Evolutionary conservation across 352 stramenopile species (phyloP).

Genomic region (Ophiocytium majus): DNA sequence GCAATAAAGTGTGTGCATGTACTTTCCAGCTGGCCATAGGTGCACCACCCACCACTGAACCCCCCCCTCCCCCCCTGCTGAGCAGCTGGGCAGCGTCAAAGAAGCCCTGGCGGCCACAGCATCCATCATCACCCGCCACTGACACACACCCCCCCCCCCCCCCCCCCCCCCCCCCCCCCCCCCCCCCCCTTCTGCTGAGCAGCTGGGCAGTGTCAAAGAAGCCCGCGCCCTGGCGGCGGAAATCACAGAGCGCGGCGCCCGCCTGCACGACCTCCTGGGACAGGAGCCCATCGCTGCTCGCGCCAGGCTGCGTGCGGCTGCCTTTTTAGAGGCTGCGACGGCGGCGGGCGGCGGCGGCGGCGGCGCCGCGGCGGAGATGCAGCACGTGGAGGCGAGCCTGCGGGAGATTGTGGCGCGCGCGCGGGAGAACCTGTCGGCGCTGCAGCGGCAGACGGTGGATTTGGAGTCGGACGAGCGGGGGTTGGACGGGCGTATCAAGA

Average conservation of each 20-base stretch:
- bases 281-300: constrained; percentile 77
- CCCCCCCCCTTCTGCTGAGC: neutral
- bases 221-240: constrained; percentile 82
- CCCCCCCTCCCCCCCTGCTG: no score
- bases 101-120: constrained; percentile 78
- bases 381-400: constrained; percentile 70
- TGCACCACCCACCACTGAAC: no score
- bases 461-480: constrained; percentile 85
- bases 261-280: constrained; percentile 83
- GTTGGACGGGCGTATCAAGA: constrained; percentile 85
- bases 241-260: constrained; percentile 85
- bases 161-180: no score
- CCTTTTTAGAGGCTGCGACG: constrained; percentile 75
- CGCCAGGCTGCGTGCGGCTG: constrained; percentile 73
- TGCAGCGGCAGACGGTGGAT: constrained; percentile 79
- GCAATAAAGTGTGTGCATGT: no score
- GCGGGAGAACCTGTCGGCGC: constrained; percentile 75
- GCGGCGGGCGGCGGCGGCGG: constrained; percentile 46
- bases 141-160: no score
- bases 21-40: no score
- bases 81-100: constrained; percentile 67
- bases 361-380: constrained; percentile 61
- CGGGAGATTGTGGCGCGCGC: constrained; percentile 55
- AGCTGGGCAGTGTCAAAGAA: constrained; percentile 69
- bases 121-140: constrained; percentile 73